A percentile compares a stretch with the other conserved stretches of the same genome.
phyloP scores from a whole-genome alignment of 106 monocot species.

The Posidonia australis region DNA sequence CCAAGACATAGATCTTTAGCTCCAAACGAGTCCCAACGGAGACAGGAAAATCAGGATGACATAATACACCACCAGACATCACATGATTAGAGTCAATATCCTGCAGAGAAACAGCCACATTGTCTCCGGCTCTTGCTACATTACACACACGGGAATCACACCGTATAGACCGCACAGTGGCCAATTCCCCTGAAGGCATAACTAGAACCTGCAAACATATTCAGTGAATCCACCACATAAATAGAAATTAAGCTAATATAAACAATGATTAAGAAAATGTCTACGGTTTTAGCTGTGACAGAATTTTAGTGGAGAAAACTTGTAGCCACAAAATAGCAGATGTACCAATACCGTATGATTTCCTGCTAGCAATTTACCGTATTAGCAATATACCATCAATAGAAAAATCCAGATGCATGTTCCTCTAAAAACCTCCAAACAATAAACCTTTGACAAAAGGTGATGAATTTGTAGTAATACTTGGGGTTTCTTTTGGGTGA shows the following conservation, averaged over 20 bases:
- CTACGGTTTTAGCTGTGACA: no score
- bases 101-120: constrained; percentile 55
- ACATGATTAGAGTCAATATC: constrained; percentile 37
- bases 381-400: no score
- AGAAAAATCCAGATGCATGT: no score
- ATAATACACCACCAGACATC: constrained; percentile 53
- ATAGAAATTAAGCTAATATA: neutral
- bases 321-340: no score
- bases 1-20: constrained; percentile 64
- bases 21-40: constrained; percentile 52
- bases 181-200: constrained; percentile 63
- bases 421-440: no score
- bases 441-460: no score
- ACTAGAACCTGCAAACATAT: constrained; percentile 47
- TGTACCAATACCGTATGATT: no score
- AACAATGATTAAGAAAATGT: neutral
- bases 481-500: no score
- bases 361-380: no score
- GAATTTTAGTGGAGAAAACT: no score
- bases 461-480: no score
- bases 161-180: constrained; percentile 53
- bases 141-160: constrained; percentile 44
- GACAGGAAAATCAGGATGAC: constrained; percentile 82
- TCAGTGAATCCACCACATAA: neutral
- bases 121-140: constrained; percentile 77